Conservation (phyloP, 2,329 filamentous ascomycete species). For the Colletotrichum noveboracense region DNA sequence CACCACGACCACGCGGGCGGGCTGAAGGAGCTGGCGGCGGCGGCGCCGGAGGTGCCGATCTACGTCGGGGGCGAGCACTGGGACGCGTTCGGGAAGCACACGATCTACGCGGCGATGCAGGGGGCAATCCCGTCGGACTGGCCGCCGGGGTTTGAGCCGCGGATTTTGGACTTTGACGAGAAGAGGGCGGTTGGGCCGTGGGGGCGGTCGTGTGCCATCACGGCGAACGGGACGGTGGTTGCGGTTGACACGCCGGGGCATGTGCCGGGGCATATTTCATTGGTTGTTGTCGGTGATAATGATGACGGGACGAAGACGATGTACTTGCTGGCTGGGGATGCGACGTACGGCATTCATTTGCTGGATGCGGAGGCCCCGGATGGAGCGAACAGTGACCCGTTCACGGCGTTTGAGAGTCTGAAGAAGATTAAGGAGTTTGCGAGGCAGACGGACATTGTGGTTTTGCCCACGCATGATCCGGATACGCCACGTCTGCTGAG, state of each 20-base stretch:
- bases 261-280: constrained; percentile 35
- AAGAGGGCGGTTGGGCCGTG: constrained; percentile 31
- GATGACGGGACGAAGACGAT: constrained; percentile 22
- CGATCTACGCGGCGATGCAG: constrained; percentile 29
- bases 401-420: constrained; percentile 31
- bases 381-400: constrained; percentile 34
- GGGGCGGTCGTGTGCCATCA: constrained; percentile 30
- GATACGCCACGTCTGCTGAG: neutral
- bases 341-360: constrained; percentile 32
- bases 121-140: constrained; percentile 34
- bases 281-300: constrained; percentile 24
- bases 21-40: constrained; percentile 28
- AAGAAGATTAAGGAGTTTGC: constrained; percentile 35
- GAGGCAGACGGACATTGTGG: constrained; percentile 26
- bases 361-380: constrained; percentile 36
- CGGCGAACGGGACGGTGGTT: constrained; percentile 31
- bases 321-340: constrained; percentile 34
- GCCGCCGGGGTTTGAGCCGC: constrained; percentile 33
- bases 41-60: constrained; percentile 30
- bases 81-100: constrained; percentile 31
- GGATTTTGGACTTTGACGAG: constrained; percentile 29
- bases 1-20: constrained; percentile 32
- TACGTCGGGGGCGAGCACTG: constrained; percentile 31
- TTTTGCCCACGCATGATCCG: constrained; percentile 31
- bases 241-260: constrained; percentile 39